Base-by-base conservation (phyloP, 2,329 filamentous ascomycete species). In the Mycocentrospora acerina region DNA sequence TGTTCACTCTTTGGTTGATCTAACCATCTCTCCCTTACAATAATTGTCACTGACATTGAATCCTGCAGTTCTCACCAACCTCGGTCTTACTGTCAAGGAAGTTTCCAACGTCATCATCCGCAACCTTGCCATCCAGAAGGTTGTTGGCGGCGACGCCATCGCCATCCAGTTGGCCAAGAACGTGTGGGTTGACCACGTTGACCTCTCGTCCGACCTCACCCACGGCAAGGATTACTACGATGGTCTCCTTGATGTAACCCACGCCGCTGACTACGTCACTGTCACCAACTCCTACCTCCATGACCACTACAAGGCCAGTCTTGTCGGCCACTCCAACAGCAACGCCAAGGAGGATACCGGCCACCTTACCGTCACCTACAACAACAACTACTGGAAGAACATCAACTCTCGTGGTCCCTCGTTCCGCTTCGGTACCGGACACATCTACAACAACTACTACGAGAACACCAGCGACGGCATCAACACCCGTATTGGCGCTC, bases 221-320 rank as follows among this genome's bases (percentile, higher is more conserved):
- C 71, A 79, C 59, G 80, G 75, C 71, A 86, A 86, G 70, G 81
- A 87, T 70, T 83, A 78, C 70, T 86, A 83, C 58, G 83, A 86
- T 40, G 83, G 83, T 22, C 75, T 86, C 2, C 67, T 82, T 31
- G 83, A 86, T 53, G 68, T 80, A 34, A 83, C 77, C 33, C 82
- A 85, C 66, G 83, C 71, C 31, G 71, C 76, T 8, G 81, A 86
- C 68, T 85, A 70, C 55, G 63, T 84, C 40, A 84, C 75, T 47
- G 69, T 84, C 46, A 74, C 72, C 48, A 75, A 77, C 66, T 50
- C 59, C 48, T 72, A 69, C 60, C 49, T 79, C 48, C 77, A 79
- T 62, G 76, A 79, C 66, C 78, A 82, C 74, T 83, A 72, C 70
- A 83, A 83, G 64, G 48, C 44, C 35, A 78, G 75, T 0, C 70